Evolutionary conservation across 768 basidiomycete species (phyloP).

Genomic region (Leccinum sublutescens): DNA sequence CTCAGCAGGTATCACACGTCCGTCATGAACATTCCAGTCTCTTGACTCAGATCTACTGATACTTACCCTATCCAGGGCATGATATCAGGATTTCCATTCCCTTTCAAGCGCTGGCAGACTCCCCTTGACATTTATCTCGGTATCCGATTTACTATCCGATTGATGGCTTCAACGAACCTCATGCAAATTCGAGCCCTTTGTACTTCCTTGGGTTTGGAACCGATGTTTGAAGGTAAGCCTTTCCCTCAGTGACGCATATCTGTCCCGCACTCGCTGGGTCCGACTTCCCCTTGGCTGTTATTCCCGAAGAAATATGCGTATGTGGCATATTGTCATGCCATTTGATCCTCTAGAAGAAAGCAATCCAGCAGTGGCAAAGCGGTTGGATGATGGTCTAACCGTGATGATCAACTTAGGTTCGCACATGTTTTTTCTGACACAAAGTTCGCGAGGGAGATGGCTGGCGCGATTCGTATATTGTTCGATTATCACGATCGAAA

Average conservation of each 20-base stretch:
- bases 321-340: conserved; percentile 7
- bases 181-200: not conserved
- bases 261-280: conserved; percentile 2
- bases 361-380: conserved; percentile 2
- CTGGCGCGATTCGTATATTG: conserved; percentile 7
- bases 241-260: not conserved
- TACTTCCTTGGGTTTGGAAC: not conserved
- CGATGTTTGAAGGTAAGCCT: not conserved
- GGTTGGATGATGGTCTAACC: conserved; percentile 12
- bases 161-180: not conserved
- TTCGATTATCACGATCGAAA: not conserved
- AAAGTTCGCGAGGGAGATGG: not conserved
- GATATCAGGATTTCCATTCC: conserved; percentile 7
- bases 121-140: conserved; percentile 9
- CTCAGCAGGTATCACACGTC: conserved; percentile 7
- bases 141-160: not conserved
- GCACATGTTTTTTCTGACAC: not conserved
- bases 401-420: conserved; percentile 14
- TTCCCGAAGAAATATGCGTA: conserved; percentile 1
- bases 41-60: not conserved
- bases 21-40: not conserved
- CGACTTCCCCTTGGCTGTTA: conserved; percentile 2
- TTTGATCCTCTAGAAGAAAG: conserved; percentile 10
- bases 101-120: conserved; percentile 13
- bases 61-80: not conserved